Evolutionary conservation across 306 rosid species (phyloP).

Genomic region (Chamaecrista fasciculata): DNA sequence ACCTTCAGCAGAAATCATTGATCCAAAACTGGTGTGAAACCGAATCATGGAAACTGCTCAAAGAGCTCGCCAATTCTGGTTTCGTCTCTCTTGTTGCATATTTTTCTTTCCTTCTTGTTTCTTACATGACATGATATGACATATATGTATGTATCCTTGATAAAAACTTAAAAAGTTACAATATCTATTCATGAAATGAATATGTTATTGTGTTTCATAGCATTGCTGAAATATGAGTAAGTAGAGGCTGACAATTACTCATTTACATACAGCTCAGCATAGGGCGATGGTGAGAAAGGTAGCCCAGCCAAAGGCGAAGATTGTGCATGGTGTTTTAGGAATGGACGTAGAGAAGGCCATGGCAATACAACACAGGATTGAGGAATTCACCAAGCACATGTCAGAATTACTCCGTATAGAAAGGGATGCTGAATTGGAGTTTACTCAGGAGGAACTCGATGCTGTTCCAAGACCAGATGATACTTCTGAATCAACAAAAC

Average conservation of each 20-base stretch:
- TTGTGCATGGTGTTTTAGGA: constrained; percentile 59
- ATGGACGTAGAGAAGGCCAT: constrained; percentile 57
- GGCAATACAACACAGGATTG: constrained; percentile 62
- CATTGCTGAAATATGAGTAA: constrained; percentile 3
- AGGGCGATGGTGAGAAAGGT: constrained; percentile 59
- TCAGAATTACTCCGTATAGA: constrained; percentile 68
- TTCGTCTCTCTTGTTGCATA: not conserved
- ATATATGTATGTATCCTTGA: no score
- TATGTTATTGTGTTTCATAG: no score
- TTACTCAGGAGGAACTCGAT: constrained; percentile 80
- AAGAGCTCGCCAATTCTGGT: constrained; percentile 74
- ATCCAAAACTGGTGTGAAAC: constrained; percentile 51
- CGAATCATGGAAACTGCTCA: constrained; percentile 69
- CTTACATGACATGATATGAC: no score
- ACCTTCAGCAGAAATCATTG: constrained; percentile 40
- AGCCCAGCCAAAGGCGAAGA: constrained; percentile 47
- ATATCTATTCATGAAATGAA: no score
- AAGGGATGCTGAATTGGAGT: constrained; percentile 86
- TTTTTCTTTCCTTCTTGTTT: not conserved
- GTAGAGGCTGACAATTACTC: constrained; percentile 29
- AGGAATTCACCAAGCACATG: constrained; percentile 57
- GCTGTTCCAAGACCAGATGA: constrained; percentile 73
- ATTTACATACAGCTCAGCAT: constrained; percentile 68
- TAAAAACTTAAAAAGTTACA: no score
- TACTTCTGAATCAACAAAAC: constrained; percentile 53